phyloP scores from a whole-genome alignment of 331 rosid genomes.

The Quercus lobata region DNA sequence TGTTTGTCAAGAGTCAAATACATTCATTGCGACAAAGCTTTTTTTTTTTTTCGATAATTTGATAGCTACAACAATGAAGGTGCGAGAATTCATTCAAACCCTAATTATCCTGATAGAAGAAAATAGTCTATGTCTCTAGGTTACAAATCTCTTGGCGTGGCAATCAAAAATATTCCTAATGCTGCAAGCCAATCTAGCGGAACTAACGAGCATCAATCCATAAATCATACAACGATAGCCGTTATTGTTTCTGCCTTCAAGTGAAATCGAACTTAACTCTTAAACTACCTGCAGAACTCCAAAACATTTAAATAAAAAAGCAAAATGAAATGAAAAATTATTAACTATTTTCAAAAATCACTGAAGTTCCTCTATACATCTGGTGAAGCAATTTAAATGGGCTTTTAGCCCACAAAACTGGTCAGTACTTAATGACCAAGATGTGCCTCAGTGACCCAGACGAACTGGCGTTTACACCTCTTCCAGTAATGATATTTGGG shows the following conservation, averaged over 20 bases:
- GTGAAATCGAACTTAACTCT: background rate
- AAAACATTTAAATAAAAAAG: background rate
- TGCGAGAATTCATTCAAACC: too few relatives aligned
- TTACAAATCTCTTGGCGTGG: too few relatives aligned
- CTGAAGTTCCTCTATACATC: slow-evolving; percentile 29
- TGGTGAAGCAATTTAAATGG: slow-evolving; percentile 6
- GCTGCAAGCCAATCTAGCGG: too few relatives aligned
- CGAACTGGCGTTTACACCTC: background rate
- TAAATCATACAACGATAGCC: background rate
- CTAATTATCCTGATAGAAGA: too few relatives aligned
- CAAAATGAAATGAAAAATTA: background rate
- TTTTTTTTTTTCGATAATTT: too few relatives aligned
- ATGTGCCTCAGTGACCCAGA: background rate
- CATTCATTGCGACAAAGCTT: too few relatives aligned
- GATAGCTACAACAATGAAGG: too few relatives aligned
- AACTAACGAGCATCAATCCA: background rate
- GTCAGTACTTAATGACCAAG: slow-evolving; percentile 23
- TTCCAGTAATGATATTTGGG: slow-evolving; percentile 13
- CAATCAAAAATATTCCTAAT: too few relatives aligned
- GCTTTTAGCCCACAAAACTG: slow-evolving; percentile 31
- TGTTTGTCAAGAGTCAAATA: too few relatives aligned
- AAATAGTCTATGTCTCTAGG: too few relatives aligned
- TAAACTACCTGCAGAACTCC: background rate
- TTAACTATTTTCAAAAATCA: slow-evolving; percentile 2
- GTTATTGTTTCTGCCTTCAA: background rate